phyloP scores from a whole-genome alignment of 1,284 basidiomycete species.

The Hortiboletus rubellus region DNA sequence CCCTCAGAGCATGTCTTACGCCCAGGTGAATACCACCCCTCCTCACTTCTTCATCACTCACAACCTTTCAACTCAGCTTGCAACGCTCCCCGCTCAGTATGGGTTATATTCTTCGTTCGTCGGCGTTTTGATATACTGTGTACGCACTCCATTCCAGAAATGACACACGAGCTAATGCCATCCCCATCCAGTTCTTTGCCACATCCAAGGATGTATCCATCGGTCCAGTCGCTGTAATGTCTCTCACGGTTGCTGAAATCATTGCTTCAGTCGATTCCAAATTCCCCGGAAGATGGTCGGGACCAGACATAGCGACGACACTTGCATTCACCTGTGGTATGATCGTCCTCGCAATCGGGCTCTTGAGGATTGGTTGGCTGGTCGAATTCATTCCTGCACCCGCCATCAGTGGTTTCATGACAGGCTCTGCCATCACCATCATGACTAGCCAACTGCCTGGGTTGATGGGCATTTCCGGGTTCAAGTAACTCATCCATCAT shows the following conservation, averaged over 20 bases:
- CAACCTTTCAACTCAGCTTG: constrained; percentile 55
- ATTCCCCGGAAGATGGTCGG: constrained; percentile 56
- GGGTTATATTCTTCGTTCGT: constrained; percentile 97
- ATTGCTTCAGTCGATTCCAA: constrained; percentile 62
- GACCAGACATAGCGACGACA: constrained; percentile 80
- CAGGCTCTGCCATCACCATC: constrained; percentile 88
- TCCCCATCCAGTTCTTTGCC: constrained; percentile 68
- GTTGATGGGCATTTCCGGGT: constrained; percentile 80
- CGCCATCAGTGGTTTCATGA: constrained; percentile 93
- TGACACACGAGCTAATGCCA: constrained; percentile 6
- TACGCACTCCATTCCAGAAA: constrained; percentile 42
- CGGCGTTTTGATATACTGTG: constrained; percentile 80
- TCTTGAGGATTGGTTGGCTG: constrained; percentile 93
- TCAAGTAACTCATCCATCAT: constrained; percentile 58
- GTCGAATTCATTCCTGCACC: constrained; percentile 94
- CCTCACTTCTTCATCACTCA: background rate
- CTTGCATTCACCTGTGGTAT: constrained; percentile 90
- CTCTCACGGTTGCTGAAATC: constrained; percentile 84
- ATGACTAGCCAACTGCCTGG: constrained; percentile 83
- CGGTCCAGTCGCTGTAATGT: constrained; percentile 98
- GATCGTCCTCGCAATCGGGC: constrained; percentile 89
- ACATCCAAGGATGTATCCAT: constrained; percentile 96
- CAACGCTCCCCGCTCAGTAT: constrained; percentile 82
- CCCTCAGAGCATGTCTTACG: constrained; percentile 87
- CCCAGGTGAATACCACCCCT: constrained; percentile 45